Evolutionary conservation across 805 yeast species (phyloP).

Genomic region (Metschnikowia colocasiae): DNA sequence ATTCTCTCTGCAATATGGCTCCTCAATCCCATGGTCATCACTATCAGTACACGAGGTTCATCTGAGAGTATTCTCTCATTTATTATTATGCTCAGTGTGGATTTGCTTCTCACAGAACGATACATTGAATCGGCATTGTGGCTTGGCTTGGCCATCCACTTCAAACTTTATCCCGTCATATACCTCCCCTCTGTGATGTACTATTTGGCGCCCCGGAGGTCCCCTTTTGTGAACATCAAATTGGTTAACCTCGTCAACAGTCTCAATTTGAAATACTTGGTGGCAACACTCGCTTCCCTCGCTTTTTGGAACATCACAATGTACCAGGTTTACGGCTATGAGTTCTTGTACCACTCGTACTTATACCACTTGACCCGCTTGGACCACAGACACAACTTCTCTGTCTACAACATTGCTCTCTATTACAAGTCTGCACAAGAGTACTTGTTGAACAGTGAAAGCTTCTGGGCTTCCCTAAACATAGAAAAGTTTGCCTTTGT

Average conservation of each 20-base stretch:
- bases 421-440: slow-evolving; percentile 51
- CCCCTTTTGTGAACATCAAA: slow-evolving; percentile 16
- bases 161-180: slow-evolving; percentile 88
- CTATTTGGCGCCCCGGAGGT: slow-evolving; percentile 29
- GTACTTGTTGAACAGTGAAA: neutral
- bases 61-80: slow-evolving; percentile 87
- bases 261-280: slow-evolving; percentile 24
- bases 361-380: slow-evolving; percentile 76
- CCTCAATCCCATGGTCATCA: slow-evolving; percentile 90
- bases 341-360: slow-evolving; percentile 73
- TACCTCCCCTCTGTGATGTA: slow-evolving; percentile 71
- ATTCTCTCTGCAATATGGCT: slow-evolving; percentile 67
- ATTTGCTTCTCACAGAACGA: slow-evolving; percentile 35
- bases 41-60: slow-evolving; percentile 90
- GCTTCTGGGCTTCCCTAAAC: slow-evolving; percentile 13
- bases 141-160: slow-evolving; percentile 79
- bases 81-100: slow-evolving; percentile 48
- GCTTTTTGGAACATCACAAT: slow-evolving; percentile 48
- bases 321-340: slow-evolving; percentile 69
- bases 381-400: slow-evolving; percentile 95
- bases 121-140: slow-evolving; percentile 37
- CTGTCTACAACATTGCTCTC: slow-evolving; percentile 74
- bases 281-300: slow-evolving; percentile 44
- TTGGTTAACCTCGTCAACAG: slow-evolving; percentile 34
- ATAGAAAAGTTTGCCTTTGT: slow-evolving; percentile 66